phyloP scores from a whole-genome alignment of 306 rosid species.

The Castanea mollissima region DNA sequence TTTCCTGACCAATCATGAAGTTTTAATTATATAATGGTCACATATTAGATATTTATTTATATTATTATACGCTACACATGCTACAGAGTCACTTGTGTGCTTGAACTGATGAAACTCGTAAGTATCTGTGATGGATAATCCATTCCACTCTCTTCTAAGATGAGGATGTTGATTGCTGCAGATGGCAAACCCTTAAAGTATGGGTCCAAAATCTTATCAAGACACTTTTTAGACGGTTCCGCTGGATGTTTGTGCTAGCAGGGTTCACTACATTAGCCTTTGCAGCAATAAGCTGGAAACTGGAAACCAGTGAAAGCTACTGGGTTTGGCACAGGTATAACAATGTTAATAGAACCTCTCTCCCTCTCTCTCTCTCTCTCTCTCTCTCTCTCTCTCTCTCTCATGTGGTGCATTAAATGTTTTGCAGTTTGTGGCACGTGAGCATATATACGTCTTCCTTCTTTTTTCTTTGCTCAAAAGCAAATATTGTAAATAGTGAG shows the following conservation, averaged over 20 bases:
- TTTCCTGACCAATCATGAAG: not conserved
- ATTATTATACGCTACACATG: not conserved
- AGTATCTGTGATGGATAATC: not conserved
- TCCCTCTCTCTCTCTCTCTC: constrained; percentile 13
- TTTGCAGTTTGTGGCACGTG: constrained; percentile 86
- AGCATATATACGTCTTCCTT: constrained; percentile 84
- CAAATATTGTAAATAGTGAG: constrained; percentile 26
- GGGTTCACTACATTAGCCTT: constrained; percentile 66
- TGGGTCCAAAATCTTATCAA: constrained; percentile 57
- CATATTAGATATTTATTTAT: not conserved
- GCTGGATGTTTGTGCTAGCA: constrained; percentile 69
- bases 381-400: constrained; percentile 10
- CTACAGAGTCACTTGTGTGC: not conserved
- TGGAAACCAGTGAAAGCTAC: constrained; percentile 78
- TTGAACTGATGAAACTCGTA: not conserved
- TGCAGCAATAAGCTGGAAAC: constrained; percentile 79
- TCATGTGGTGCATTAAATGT: constrained; percentile 17
- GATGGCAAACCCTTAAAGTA: constrained; percentile 57
- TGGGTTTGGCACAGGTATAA: constrained; percentile 97
- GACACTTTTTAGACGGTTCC: constrained; percentile 59
- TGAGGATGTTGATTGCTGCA: constrained; percentile 35
- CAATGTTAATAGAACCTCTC: not conserved
- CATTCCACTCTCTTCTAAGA: not conserved
- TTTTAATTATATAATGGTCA: not conserved
- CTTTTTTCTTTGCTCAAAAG: constrained; percentile 72